phyloP scores from a whole-genome alignment of 345 rosid species.

The Euphorbia tirucalli region DNA sequence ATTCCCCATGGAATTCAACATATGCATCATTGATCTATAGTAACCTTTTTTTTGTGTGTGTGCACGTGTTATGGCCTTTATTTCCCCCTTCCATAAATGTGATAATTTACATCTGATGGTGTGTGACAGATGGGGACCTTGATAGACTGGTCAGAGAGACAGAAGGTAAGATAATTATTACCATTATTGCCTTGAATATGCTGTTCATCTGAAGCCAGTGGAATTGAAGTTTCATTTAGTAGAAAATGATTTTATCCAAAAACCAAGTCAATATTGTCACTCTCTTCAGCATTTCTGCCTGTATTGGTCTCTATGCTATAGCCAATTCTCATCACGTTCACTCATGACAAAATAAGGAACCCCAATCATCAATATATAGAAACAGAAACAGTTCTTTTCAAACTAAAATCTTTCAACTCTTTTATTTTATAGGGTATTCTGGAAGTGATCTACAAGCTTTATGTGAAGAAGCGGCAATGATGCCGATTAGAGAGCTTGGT shows the following conservation, averaged over 20 bases:
- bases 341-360: background rate
- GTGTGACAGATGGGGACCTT: slow-evolving; percentile 58
- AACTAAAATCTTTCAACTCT: background rate
- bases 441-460: slow-evolving; percentile 97
- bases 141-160: slow-evolving; percentile 79
- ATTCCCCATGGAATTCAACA: background rate
- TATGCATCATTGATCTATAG: background rate
- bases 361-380: background rate
- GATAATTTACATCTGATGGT: slow-evolving; percentile 10
- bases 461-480: slow-evolving; percentile 99
- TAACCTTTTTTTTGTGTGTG: background rate
- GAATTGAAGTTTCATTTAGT: slow-evolving; percentile 6
- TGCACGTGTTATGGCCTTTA: slow-evolving; percentile 4
- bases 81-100: background rate
- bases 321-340: background rate
- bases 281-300: background rate
- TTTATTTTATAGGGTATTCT: slow-evolving; percentile 63
- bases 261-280: background rate
- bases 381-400: background rate
- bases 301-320: background rate
- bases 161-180: slow-evolving; percentile 50
- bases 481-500: slow-evolving; percentile 99
- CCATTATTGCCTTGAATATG: background rate
- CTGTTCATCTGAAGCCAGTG: background rate
- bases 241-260: slow-evolving; percentile 8